Evolutionary conservation across 2,329 filamentous ascomycete genomes (phyloP).

Genomic region (Pseudogymnoascus destructans): DNA sequence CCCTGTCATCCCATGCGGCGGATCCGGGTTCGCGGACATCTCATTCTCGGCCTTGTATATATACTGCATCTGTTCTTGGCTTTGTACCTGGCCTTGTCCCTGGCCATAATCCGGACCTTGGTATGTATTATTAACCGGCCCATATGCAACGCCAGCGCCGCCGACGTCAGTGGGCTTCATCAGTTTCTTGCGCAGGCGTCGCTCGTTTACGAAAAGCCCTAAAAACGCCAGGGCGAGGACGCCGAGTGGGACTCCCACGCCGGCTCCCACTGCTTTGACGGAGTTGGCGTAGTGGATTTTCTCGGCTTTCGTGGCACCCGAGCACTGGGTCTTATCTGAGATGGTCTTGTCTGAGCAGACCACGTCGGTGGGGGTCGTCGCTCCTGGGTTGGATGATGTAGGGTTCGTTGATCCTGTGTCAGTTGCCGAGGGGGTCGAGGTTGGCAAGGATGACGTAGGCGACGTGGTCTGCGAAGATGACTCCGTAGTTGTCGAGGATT

Average conservation of each 20-base stretch:
- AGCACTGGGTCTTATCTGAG: background rate
- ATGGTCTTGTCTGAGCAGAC: background rate
- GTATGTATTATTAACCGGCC: background rate
- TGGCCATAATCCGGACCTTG: background rate
- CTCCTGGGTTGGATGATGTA: background rate
- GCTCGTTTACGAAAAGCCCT: slow-evolving; percentile 11
- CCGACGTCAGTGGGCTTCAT: background rate
- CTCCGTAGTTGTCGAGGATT: slow-evolving; percentile 12
- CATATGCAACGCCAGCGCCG: background rate
- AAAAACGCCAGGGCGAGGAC: slow-evolving; percentile 4
- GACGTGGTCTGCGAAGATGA: background rate
- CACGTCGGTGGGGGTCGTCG: background rate
- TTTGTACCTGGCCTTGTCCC: slow-evolving; percentile 11
- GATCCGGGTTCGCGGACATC: background rate
- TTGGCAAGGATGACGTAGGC: background rate
- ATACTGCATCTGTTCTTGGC: background rate
- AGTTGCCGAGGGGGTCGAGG: background rate
- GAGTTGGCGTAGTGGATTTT: background rate
- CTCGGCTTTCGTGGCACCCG: background rate
- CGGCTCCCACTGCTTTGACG: slow-evolving; percentile 11
- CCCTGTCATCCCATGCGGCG: background rate
- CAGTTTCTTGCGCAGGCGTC: slow-evolving; percentile 7
- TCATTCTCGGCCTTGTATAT: background rate
- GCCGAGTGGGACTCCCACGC: slow-evolving; percentile 13
- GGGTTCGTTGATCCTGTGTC: slow-evolving; percentile 1